Conservation (phyloP, 148 eudicot species). For the Camellia granthamiana region DNA sequence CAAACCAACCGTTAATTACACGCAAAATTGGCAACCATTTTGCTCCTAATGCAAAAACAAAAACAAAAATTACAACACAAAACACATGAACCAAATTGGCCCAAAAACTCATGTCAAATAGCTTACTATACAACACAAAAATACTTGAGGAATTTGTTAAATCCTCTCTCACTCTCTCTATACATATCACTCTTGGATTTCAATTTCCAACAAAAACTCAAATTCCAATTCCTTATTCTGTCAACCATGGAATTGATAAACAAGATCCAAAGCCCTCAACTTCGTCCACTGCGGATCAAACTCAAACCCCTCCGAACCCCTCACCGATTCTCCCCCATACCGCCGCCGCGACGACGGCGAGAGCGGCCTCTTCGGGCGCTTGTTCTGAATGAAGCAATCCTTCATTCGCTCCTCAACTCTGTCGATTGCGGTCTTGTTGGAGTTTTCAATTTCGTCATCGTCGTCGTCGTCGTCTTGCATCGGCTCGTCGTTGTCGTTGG, state of each 20-base stretch:
- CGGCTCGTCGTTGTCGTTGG: constrained; percentile 19
- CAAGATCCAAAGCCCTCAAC: constrained; percentile 45
- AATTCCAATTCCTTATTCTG: neutral
- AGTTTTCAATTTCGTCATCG: constrained; percentile 14
- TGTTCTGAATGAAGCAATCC: constrained; percentile 37
- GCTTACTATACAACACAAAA: neutral
- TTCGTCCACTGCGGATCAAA: constrained; percentile 37
- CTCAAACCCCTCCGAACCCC: constrained; percentile 14
- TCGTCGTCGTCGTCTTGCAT: constrained; percentile 36
- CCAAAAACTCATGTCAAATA: neutral
- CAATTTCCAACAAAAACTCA: too few species aligned
- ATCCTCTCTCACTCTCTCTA: too few species aligned
- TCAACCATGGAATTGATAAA: constrained; percentile 48
- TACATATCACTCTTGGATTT: too few species aligned
- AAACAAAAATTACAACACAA: neutral
- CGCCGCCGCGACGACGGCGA: constrained; percentile 31
- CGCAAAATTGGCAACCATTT: too few species aligned
- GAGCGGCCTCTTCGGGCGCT: constrained; percentile 36
- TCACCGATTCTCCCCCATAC: constrained; percentile 13
- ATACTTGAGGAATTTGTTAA: neutral
- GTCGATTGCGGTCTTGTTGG: constrained; percentile 21
- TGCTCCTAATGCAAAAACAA: too few species aligned
- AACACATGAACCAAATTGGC: neutral
- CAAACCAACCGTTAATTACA: too few species aligned
- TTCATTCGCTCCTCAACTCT: constrained; percentile 42